phyloP scores from a whole-genome alignment of 192 early-diverging fungal species.

The Coemansia sp. region DNA sequence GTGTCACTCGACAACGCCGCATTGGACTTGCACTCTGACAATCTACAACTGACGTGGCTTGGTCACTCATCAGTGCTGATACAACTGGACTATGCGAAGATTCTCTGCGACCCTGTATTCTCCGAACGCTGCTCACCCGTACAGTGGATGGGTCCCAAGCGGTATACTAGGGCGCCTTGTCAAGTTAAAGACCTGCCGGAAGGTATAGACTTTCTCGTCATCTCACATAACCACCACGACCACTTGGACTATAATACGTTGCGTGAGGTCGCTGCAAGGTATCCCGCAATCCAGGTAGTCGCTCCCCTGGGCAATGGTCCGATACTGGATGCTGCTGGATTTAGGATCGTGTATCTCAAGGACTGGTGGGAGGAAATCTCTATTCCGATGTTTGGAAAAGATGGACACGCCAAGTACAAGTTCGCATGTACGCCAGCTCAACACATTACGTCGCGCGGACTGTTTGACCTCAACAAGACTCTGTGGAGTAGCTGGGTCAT shows the following conservation, averaged over 20 bases:
- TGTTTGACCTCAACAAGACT: slow-evolving; percentile 70
- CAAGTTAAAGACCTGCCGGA: slow-evolving; percentile 65
- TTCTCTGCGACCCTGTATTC: slow-evolving; percentile 79
- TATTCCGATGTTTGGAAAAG: slow-evolving; percentile 1
- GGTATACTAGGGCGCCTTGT: slow-evolving; percentile 69
- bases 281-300: slow-evolving; percentile 62
- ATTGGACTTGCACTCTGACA: background rate
- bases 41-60: slow-evolving; percentile 61
- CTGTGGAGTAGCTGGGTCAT: slow-evolving; percentile 84
- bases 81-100: slow-evolving; percentile 65
- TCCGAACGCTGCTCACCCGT: slow-evolving; percentile 74
- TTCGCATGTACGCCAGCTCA: slow-evolving; percentile 77
- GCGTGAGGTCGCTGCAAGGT: slow-evolving; percentile 54
- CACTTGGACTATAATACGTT: slow-evolving; percentile 77
- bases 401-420: background rate
- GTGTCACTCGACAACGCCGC: slow-evolving; percentile 23
- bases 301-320: slow-evolving; percentile 78
- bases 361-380: slow-evolving; percentile 73
- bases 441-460: slow-evolving; percentile 57
- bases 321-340: slow-evolving; percentile 63
- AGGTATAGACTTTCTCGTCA: slow-evolving; percentile 74
- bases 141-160: slow-evolving; percentile 70
- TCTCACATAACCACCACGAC: slow-evolving; percentile 91
- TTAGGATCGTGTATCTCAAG: slow-evolving; percentile 61
- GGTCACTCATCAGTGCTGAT: slow-evolving; percentile 70